Evolutionary conservation across 2,329 filamentous ascomycete species (phyloP), one percentile per base, ranked within the genome.

Genomic region (Penicillium janthinellum): DNA sequence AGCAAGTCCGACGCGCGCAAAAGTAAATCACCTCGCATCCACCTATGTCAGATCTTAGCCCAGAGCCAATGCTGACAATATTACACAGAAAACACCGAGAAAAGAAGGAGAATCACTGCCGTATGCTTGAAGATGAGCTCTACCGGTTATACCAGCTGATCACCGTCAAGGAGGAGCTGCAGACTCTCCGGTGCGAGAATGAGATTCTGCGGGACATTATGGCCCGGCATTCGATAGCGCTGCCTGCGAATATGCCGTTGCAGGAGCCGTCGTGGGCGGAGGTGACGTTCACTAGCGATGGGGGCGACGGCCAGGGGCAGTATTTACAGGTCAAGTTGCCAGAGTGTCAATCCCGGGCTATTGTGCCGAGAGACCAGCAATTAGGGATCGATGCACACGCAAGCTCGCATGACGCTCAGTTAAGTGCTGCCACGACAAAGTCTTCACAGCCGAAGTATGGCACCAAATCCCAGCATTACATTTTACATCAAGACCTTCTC

Each of bases 1-100:
- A 61, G n/a, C 54, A 58, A 31, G 52, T 63, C 1, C 35, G 60
- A 37, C 42, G 35, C 15, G 37, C 49, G 17, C 58, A 57, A 48
- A 54, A 31, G 34, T 53, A 17, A 20, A 45, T 28, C 11, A 53
- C 2, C 10, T 11, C 22, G 22, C 22, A 22, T 22, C 22, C 22
- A 4, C 22, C 22, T 22, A 22, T 22, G 22, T 22, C 22, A 22
- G 22, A 22, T 22, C 22, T 22, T 22, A 22, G 22, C 3, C 3
- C n/a, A 39, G 39, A n/a, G 1, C 38, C n/a, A n/a, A 47, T 44
- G 8, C 38, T 22, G 22, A 22, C 22, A 20, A 47, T 39, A 28
- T 28, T 28, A 11, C 12, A 1, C 10, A 63, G 45, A n/a, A 57
- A 53, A 5, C n/a, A 57, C 25, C 44, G 49, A 3, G 12, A 37